These are phyloP conservation scores for Eucalyptus polyanthemos DNA, from an alignment of 345 rosid species.

Conservation along the genomic window DNA sequence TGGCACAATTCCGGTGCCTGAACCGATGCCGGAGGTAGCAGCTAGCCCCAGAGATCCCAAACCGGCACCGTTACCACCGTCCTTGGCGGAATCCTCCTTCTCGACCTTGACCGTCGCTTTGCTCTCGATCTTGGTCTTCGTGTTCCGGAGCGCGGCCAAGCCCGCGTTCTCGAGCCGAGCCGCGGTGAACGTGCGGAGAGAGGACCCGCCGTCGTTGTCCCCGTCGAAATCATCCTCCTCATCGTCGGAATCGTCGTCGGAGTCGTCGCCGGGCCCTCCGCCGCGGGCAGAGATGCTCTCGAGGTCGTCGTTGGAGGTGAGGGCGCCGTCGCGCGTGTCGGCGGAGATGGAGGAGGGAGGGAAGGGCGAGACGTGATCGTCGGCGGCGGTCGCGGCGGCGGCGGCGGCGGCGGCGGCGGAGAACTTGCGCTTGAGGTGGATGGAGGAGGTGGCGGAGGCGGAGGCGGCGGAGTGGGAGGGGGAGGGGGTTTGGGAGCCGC, in stretches of 20 bases:
- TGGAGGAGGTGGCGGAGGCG: constrained; percentile 90
- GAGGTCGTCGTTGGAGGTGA: constrained; percentile 92
- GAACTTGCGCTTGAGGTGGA: constrained; percentile 82
- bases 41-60: constrained; percentile 18
- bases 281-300: constrained; percentile 97
- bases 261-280: constrained; percentile 71
- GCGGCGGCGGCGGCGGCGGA: constrained; percentile 36
- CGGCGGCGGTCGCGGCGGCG: constrained; percentile 47
- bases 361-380: constrained; percentile 72
- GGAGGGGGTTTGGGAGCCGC: constrained; percentile 82
- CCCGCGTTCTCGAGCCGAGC: constrained; percentile 62
- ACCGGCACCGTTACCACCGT: constrained; percentile 34
- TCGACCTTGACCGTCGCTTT: constrained; percentile 56
- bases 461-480: constrained; percentile 99
- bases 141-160: constrained; percentile 22
- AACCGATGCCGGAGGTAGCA: constrained; percentile 15
- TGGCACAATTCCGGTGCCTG: constrained; percentile 31
- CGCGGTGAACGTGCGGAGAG: constrained; percentile 78
- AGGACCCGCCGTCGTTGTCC: constrained; percentile 47
- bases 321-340: constrained; percentile 87
- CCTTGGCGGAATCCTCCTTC: constrained; percentile 57
- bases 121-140: constrained; percentile 62
- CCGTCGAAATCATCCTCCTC: constrained; percentile 71
- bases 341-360: constrained; percentile 90
- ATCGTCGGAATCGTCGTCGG: constrained; percentile 71